Conservation (phyloP, 805 yeast species). For the Peterozyma toletana region DNA sequence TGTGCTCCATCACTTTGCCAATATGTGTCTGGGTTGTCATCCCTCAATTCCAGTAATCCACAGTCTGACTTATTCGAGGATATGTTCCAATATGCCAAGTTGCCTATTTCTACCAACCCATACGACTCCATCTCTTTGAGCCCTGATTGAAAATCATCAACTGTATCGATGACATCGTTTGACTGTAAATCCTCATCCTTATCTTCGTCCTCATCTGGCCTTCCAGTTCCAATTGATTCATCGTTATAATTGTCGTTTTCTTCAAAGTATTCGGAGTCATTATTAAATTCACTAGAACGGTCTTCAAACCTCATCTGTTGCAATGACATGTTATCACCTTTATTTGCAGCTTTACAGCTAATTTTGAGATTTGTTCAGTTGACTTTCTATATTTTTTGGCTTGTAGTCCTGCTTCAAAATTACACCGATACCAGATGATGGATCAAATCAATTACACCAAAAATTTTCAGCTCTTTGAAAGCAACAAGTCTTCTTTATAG, state of each 20-base stretch:
- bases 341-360: too few relatives aligned
- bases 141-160: slow-evolving; percentile 24
- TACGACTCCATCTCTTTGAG: slow-evolving; percentile 45
- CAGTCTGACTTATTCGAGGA: slow-evolving; percentile 70
- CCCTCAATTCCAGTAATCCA: slow-evolving; percentile 66
- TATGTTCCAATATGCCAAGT: slow-evolving; percentile 77
- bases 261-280: background rate
- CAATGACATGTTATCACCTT: background rate
- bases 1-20: slow-evolving; percentile 96
- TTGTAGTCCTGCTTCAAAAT: too few relatives aligned
- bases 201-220: slow-evolving; percentile 10
- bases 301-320: background rate
- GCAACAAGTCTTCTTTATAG: too few relatives aligned
- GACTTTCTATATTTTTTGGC: too few relatives aligned
- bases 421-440: too few relatives aligned
- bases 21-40: slow-evolving; percentile 61
- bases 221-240: background rate
- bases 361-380: too few relatives aligned
- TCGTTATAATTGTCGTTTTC: background rate
- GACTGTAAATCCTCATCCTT: slow-evolving; percentile 5
- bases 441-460: background rate
- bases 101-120: slow-evolving; percentile 70
- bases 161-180: slow-evolving; percentile 3
- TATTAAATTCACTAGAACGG: background rate
- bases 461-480: too few relatives aligned